These are phyloP conservation scores for Cryptomeria japonica DNA, from an alignment of 75 land plant species.

Conservation along the genomic window DNA sequence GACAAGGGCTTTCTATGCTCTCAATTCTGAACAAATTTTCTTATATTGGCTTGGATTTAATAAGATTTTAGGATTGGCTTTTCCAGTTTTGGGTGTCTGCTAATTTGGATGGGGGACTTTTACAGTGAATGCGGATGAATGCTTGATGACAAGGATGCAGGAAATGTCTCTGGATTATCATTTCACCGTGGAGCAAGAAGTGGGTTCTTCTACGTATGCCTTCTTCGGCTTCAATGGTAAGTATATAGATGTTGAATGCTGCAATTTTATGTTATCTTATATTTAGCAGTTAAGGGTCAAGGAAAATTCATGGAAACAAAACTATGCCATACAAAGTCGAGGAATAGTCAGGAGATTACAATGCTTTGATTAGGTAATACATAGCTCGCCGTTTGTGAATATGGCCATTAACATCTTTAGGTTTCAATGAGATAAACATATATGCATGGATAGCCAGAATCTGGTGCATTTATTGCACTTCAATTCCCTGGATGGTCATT, in stretches of 20 bases:
- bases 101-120: neutral
- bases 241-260: neutral
- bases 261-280: neutral
- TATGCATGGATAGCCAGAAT: neutral
- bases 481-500: neutral
- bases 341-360: neutral
- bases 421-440: neutral
- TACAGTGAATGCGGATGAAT: constrained; percentile 48
- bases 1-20: neutral
- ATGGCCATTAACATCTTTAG: neutral
- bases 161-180: constrained; percentile 56
- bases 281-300: neutral
- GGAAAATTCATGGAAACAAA: neutral
- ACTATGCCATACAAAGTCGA: neutral
- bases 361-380: neutral
- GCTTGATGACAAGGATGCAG: constrained; percentile 44
- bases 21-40: neutral
- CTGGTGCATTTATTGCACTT: neutral
- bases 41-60: neutral
- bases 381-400: neutral
- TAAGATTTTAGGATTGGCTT: neutral
- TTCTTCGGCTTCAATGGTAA: constrained; percentile 59
- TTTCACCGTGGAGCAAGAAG: constrained; percentile 51
- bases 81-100: neutral
- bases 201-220: constrained; percentile 42